phyloP scores from a whole-genome alignment of 306 rosid species.

The Begonia fuchsioides region DNA sequence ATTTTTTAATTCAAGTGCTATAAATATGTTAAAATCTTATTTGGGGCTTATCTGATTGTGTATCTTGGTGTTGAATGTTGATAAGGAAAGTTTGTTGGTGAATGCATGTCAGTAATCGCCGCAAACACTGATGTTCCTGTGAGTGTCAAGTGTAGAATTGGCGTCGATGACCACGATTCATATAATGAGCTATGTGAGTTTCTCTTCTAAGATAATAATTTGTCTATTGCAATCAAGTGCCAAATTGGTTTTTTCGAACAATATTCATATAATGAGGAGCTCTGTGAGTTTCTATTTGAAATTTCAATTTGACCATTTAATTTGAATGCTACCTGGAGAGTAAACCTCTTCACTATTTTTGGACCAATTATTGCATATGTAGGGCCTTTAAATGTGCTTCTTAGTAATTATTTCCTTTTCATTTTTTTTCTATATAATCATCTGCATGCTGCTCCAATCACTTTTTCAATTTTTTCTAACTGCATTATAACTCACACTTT shows the following conservation, averaged over 20 bases:
- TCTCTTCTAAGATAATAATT: constrained; percentile 10
- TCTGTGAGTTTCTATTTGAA: too few relatives aligned
- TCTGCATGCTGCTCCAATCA: too few relatives aligned
- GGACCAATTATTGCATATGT: neutral
- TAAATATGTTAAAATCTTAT: too few relatives aligned
- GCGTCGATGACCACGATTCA: constrained; percentile 79
- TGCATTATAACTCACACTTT: too few relatives aligned
- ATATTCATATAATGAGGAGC: too few relatives aligned
- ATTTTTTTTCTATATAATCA: too few relatives aligned
- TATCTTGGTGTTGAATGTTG: constrained; percentile 25
- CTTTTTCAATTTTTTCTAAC: too few relatives aligned
- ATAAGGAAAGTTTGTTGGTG: constrained; percentile 74
- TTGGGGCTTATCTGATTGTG: constrained; percentile 18
- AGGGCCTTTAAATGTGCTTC: neutral
- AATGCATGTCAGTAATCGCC: constrained; percentile 70
- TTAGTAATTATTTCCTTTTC: too few relatives aligned
- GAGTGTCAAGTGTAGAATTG: constrained; percentile 74
- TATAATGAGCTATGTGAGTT: constrained; percentile 84
- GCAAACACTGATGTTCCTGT: constrained; percentile 69
- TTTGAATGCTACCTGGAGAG: neutral
- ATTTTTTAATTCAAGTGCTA: constrained; percentile 1
- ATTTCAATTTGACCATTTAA: too few relatives aligned
- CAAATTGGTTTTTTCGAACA: too few relatives aligned
- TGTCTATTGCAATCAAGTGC: neutral
- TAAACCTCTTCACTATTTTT: neutral